These are phyloP conservation scores for Trichoderma sp. DNA, from an alignment of 2,329 filamentous ascomycete species.

Conservation along the genomic window DNA sequence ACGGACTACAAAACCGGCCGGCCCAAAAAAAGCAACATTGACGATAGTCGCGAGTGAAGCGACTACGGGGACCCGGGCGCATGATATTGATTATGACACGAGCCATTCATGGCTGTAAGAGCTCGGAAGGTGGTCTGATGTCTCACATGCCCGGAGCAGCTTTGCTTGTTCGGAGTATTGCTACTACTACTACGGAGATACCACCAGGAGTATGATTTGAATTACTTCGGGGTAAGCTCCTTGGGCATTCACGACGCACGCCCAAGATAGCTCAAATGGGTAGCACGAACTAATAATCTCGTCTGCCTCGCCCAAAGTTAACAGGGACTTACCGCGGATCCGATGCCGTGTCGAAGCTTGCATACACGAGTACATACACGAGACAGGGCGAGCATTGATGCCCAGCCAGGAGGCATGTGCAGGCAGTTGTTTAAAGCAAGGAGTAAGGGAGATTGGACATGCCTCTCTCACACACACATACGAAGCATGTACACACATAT, in stretches of 20 bases:
- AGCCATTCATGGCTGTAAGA: not conserved
- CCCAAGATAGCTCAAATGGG: not conserved
- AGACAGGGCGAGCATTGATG: not conserved
- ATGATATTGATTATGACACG: not conserved
- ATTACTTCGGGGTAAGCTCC: not conserved
- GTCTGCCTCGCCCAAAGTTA: not conserved
- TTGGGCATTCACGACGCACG: not conserved
- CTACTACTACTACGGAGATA: not conserved
- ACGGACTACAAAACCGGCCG: not conserved
- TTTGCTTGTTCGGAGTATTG: not conserved
- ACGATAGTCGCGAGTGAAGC: not conserved
- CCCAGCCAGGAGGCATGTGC: not conserved
- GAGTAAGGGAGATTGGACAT: not conserved
- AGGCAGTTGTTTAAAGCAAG: not conserved
- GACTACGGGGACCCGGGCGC: not conserved
- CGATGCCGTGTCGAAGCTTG: not conserved
- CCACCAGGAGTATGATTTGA: not conserved
- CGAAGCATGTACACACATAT: not conserved
- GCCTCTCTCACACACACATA: not conserved
- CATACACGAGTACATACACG: not conserved
- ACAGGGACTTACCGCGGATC: not conserved
- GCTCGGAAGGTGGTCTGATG: constrained; percentile 1
- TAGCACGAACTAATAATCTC: not conserved
- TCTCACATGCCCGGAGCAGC: constrained; percentile 6
- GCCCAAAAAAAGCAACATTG: not conserved